phyloP scores from a whole-genome alignment of 2,329 filamentous ascomycete species.

The Raffaelea arxii region DNA sequence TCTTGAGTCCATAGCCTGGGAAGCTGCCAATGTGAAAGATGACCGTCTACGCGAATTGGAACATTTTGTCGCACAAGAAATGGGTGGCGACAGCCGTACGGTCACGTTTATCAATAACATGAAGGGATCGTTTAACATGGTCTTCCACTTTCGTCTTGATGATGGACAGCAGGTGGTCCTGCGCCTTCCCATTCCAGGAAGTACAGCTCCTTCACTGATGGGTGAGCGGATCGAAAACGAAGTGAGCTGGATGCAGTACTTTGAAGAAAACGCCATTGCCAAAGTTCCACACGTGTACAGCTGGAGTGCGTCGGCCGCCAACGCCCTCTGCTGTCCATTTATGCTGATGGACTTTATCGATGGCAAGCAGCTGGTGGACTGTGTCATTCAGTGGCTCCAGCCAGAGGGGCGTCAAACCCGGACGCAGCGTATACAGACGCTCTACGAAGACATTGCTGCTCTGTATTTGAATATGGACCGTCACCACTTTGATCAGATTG shows the following conservation, averaged over 20 bases:
- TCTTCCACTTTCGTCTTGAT: neutral
- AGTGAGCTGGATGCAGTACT: slow-evolving; percentile 1
- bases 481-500: neutral
- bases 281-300: neutral
- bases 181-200: slow-evolving; percentile 1
- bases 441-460: neutral
- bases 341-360: slow-evolving; percentile 1
- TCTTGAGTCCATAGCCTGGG: neutral
- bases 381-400: neutral
- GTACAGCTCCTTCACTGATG: neutral
- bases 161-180: neutral
- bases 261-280: neutral
- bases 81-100: neutral
- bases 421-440: neutral
- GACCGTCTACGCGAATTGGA: neutral
- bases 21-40: neutral
- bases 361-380: neutral
- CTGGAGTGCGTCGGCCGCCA: neutral
- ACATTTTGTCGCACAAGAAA: neutral
- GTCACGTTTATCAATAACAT: neutral
- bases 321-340: neutral
- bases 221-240: slow-evolving; percentile 1
- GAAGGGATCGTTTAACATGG: neutral
- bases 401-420: neutral
- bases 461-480: neutral